Evolutionary conservation across 768 basidiomycete species (phyloP).

Genomic region (Hysterangium stoloniferum): DNA sequence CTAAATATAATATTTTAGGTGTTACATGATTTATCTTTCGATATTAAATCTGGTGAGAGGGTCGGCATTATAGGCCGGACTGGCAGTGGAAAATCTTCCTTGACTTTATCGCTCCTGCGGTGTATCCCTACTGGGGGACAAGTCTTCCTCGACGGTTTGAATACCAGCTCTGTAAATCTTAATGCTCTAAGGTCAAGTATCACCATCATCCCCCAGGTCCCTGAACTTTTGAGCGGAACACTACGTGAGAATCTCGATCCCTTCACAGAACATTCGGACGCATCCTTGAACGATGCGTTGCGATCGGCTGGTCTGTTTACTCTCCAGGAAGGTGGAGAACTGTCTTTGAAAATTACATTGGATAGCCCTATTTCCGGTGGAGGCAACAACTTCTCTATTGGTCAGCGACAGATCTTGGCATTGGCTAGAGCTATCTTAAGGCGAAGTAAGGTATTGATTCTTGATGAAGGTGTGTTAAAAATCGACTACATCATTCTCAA

Average conservation of each 20-base stretch:
- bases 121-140: constrained; percentile 32
- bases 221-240: constrained; percentile 25
- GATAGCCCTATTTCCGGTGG: constrained; percentile 20
- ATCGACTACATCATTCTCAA: not conserved
- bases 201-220: constrained; percentile 47
- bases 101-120: constrained; percentile 30
- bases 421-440: constrained; percentile 28
- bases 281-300: constrained; percentile 13
- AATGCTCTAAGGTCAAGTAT: constrained; percentile 48
- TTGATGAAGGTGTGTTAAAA: constrained; percentile 32
- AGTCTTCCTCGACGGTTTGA: constrained; percentile 29
- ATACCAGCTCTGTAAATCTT: constrained; percentile 34
- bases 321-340: constrained; percentile 23
- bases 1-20: constrained; percentile 25
- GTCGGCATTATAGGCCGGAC: constrained; percentile 35
- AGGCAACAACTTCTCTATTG: constrained; percentile 19
- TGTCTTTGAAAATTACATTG: constrained; percentile 26
- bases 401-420: constrained; percentile 34
- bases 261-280: constrained; percentile 13
- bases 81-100: constrained; percentile 19
- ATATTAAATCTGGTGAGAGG: constrained; percentile 33
- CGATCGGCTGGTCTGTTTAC: constrained; percentile 7
- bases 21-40: constrained; percentile 35
- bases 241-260: constrained; percentile 24
- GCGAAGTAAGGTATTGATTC: constrained; percentile 20